Percentiles rank a stretch among this genome's conserved stretches.
These are phyloP conservation scores for Amanita muscaria DNA, from an alignment of 768 basidiomycete genomes.

Conservation along the genomic window DNA sequence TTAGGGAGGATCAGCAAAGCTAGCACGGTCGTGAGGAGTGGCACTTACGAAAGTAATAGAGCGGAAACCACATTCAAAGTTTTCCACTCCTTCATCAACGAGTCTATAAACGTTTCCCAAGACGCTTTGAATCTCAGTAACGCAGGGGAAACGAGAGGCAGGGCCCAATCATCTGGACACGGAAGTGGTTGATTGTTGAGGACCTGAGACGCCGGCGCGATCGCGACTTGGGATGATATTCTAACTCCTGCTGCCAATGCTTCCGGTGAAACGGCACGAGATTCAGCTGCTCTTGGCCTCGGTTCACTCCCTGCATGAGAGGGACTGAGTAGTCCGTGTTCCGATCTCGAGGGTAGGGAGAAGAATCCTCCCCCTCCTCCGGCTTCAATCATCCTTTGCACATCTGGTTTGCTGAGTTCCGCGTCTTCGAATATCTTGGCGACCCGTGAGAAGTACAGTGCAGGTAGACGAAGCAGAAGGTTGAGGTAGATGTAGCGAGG, in stretches of 20 bases:
- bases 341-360: background rate
- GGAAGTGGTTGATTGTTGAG: slow-evolving; percentile 24
- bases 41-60: slow-evolving; percentile 36
- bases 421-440: slow-evolving; percentile 71
- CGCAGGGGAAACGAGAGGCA: slow-evolving; percentile 50
- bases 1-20: no score
- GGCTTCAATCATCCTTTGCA: slow-evolving; percentile 43
- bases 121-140: slow-evolving; percentile 54
- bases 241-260: background rate
- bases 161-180: slow-evolving; percentile 46
- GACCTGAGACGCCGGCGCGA: slow-evolving; percentile 11
- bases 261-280: background rate
- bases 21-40: background rate
- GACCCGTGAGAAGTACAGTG: slow-evolving; percentile 74
- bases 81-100: slow-evolving; percentile 67
- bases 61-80: slow-evolving; percentile 68
- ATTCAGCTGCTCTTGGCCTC: background rate
- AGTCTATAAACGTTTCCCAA: slow-evolving; percentile 69
- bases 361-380: slow-evolving; percentile 19
- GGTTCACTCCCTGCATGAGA: background rate
- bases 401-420: slow-evolving; percentile 67
- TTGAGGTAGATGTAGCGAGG: slow-evolving; percentile 36
- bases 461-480: slow-evolving; percentile 60
- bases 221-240: slow-evolving; percentile 14
- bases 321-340: background rate